phyloP scores from a whole-genome alignment of 1,284 basidiomycete genomes.

The Pascua sp. region DNA sequence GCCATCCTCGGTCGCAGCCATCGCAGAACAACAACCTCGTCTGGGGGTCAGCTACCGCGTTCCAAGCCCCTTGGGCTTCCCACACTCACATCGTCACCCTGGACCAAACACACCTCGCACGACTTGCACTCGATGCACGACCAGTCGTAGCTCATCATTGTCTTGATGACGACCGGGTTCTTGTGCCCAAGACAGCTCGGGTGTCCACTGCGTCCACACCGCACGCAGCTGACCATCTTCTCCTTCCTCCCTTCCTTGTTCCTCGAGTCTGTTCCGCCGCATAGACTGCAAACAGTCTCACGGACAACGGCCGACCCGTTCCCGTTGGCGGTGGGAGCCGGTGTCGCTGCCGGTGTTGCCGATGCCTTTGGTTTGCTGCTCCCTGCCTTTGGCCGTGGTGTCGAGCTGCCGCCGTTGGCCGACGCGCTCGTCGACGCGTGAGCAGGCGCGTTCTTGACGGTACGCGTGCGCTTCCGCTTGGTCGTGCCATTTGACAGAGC shows the following conservation, averaged over 20 bases:
- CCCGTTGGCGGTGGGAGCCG: background rate
- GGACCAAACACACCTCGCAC: conserved; percentile 81
- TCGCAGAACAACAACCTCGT: conserved; percentile 87
- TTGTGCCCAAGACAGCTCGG: conserved; percentile 62
- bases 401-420: conserved; percentile 8
- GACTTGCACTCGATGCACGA: conserved; percentile 88
- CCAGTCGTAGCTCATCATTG: conserved; percentile 69
- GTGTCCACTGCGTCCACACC: conserved; percentile 54
- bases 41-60: conserved; percentile 49
- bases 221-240: conserved; percentile 37
- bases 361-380: conserved; percentile 12
- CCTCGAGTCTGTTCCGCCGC: conserved; percentile 24
- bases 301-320: background rate
- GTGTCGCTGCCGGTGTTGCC: conserved; percentile 3
- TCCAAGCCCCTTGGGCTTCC: too few relatives aligned
- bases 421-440: background rate
- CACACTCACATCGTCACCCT: conserved; percentile 79
- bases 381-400: background rate
- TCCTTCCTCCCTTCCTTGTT: conserved; percentile 28
- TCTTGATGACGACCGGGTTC: conserved; percentile 16
- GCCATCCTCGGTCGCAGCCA: conserved; percentile 92
- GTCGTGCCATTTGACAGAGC: conserved; percentile 4
- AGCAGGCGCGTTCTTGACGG: conserved; percentile 8
- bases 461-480: conserved; percentile 22
- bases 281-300: conserved; percentile 32